Conservation (phyloP, 1,284 basidiomycete genomes). For the Vanrija pseudolonga region DNA sequence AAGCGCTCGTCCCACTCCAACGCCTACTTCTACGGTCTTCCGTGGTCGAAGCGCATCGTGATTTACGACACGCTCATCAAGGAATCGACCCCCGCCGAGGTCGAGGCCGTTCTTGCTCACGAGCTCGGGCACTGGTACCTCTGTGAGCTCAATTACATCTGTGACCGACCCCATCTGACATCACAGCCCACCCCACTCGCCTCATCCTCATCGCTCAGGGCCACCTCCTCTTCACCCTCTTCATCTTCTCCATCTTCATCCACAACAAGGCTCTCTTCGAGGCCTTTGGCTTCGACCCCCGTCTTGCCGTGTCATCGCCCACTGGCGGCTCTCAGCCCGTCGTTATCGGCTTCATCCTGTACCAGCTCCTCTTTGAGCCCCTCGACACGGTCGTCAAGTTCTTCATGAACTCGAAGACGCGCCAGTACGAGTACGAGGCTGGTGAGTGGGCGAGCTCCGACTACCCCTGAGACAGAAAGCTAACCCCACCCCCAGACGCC, state of each 20-base stretch:
- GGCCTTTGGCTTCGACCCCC: constrained; percentile 77
- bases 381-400: constrained; percentile 74
- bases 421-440: constrained; percentile 85
- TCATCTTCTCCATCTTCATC: constrained; percentile 87
- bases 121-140: constrained; percentile 95
- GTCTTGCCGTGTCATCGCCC: constrained; percentile 55
- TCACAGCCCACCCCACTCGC: constrained; percentile 71
- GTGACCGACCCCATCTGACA: constrained; percentile 8
- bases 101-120: constrained; percentile 82
- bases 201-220: constrained; percentile 79
- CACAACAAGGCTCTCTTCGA: constrained; percentile 72
- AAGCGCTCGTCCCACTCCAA: constrained; percentile 93
- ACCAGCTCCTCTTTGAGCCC: constrained; percentile 79
- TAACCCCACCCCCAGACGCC: constrained; percentile 29
- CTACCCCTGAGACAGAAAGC: constrained; percentile 45
- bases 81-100: constrained; percentile 78
- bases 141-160: constrained; percentile 38
- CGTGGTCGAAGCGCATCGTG: constrained; percentile 95
- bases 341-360: constrained; percentile 82
- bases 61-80: constrained; percentile 96
- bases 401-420: constrained; percentile 71
- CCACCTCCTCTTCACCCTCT: constrained; percentile 81
- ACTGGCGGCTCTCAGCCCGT: constrained; percentile 62
- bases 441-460: constrained; percentile 66
- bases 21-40: constrained; percentile 90